Evolutionary conservation across 1,139 yeast genomes (phyloP).

Genomic region (Eremothecium coryli): DNA sequence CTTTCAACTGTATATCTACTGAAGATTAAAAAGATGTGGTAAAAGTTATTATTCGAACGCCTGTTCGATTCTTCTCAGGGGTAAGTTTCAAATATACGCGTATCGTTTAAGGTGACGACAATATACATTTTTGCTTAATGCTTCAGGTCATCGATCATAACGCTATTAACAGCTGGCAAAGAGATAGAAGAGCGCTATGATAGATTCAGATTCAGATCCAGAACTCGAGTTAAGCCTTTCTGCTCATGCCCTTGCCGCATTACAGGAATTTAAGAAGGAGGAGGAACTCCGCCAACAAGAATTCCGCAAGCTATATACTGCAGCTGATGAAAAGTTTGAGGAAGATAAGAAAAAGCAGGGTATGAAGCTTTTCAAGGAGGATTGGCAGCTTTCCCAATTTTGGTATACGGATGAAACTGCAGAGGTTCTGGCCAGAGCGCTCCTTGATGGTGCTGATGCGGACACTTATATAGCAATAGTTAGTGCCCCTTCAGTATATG

Average conservation of each 20-base stretch:
- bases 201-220: constrained; percentile 20
- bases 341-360: constrained; percentile 32
- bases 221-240: constrained; percentile 38
- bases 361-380: constrained; percentile 70
- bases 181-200: no score
- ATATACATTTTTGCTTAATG: no score
- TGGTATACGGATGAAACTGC: constrained; percentile 80
- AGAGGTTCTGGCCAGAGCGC: constrained; percentile 51
- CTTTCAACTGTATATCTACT: no score
- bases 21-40: no score
- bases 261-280: constrained; percentile 61
- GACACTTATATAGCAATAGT: constrained; percentile 65
- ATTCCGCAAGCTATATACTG: constrained; percentile 47
- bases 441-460: constrained; percentile 65
- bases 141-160: no score
- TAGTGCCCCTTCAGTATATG: constrained; percentile 88
- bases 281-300: constrained; percentile 51
- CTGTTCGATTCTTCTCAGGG: no score
- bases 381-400: constrained; percentile 90
- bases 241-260: constrained; percentile 66
- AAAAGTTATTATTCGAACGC: no score
- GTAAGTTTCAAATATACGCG: no score
- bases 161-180: no score
- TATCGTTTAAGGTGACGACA: no score
- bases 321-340: constrained; percentile 44